Evolutionary conservation across 73 alveolate genomes (phyloP), one percentile per base, ranked within the genome.

Genomic region (Paramecium bursaria): DNA sequence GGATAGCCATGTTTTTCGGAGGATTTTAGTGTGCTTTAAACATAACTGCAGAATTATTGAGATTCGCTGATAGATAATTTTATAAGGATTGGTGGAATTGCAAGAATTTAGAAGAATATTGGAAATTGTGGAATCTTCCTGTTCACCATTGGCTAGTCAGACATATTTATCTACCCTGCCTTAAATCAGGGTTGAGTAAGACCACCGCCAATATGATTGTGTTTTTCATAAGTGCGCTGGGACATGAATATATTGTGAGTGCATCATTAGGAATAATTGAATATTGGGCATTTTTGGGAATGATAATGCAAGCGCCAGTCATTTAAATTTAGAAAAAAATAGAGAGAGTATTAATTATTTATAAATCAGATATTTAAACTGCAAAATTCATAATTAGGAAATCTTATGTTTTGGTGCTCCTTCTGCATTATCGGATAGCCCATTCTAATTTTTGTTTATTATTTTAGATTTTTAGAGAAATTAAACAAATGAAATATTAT

Each of bases 361-460:
- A 0, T 4, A 17, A 19, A 0, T 22, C 15, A 79, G 89, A 33
- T 79, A n/a, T 54, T 79, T 10, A 79, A 79, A 54, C 42, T 79
- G 54, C 50, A 85, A 86, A 48, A 79, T 23, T 75, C 87, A 50
- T 82, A 93, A 92, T 50, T 87, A 48, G 93, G 93, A 35, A 94
- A 94, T 74, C 50, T 85, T 44, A 49, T 88, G 55, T 94, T 90
- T 57, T 94, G 98, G 98, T 51, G 90, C 29, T 51, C 90, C 7
- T 94, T 93, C 74, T 75, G 95, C 73, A 86, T 94, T 61, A 75
- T 94, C 30, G 98, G 98, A 23, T 89, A 94, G 73, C 98, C 98
- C 3, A 74, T 91, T 1, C 95, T 92, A 35, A 85, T 89, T 10
- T 73, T 91, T 21, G 79, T 90, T 73, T 91, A 91, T 61, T 91